Evolutionary conservation across 202 grass and related monocot genomes (phyloP), one percentile per base, ranked within the genome.

Genomic region (Elaeis oleifera): DNA sequence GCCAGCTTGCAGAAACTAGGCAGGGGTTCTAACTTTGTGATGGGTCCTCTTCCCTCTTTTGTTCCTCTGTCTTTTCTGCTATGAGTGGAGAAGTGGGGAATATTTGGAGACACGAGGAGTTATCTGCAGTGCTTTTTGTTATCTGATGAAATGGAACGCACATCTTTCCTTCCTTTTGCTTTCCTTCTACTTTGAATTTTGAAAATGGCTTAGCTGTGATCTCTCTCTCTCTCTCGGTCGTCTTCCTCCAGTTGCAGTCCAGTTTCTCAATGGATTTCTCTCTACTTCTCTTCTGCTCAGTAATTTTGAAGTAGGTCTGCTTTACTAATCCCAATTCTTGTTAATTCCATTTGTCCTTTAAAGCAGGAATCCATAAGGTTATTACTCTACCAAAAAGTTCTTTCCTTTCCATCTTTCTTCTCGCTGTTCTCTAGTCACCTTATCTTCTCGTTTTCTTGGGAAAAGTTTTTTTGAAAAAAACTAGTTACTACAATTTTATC

Each of bases 251-350:
- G 16, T 55, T 71, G 53, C 58, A 58, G 52, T 50, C 19, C 58
- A 74, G 70, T 29, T 79, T 74, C 72, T 72, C 71, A 48, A 63
- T 64, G 26, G 59, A 23, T 18, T 61, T 63, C 57, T 71, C 71
- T 57, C 61, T 44, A 60, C 26, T 53, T 61, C 67, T 51, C 79
- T 44, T 59, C 16, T 36, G 44, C 28, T 61, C 60, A 56, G 61
- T n/a, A 39, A 36, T 53, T 61, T 26, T 59, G 59, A 53, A 61
- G 51, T 68, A 56, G 4, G 16, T 16, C 64, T 8, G 36, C 36
- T 39, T 11, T 11, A 39, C 7, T 11, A 11, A 39, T 39, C 36
- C 36, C 36, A 39, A 11, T 39, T 39, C 8, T 13, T 39, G 36
- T 3, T 0, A 36, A 39, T 39, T 39, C 36, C 36, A 11, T 13